Evolutionary conservation across 306 rosid species (phyloP).

Genomic region (Vachellia collinsii): DNA sequence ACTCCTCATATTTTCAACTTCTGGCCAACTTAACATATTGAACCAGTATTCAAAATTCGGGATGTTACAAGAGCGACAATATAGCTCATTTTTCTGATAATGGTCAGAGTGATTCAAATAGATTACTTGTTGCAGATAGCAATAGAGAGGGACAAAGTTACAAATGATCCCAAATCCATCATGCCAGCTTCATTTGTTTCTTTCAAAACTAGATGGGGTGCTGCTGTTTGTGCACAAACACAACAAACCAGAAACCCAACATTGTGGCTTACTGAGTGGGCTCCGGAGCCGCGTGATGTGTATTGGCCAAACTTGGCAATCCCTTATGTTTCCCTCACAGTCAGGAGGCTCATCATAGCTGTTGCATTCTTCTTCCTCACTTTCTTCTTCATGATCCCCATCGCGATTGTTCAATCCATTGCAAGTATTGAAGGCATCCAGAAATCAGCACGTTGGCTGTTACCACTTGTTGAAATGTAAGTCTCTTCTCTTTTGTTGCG

Average conservation of each 20-base stretch:
- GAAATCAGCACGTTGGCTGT: slow-evolving; percentile 72
- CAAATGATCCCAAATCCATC: slow-evolving; percentile 60
- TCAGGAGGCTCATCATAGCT: slow-evolving; percentile 76
- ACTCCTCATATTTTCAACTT: too few relatives aligned
- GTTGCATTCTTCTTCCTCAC: slow-evolving; percentile 96
- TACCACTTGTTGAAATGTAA: slow-evolving; percentile 55
- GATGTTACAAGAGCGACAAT: too few relatives aligned
- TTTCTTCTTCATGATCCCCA: slow-evolving; percentile 96
- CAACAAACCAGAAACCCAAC: slow-evolving; percentile 94
- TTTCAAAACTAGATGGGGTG: slow-evolving; percentile 90
- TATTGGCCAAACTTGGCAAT: slow-evolving; percentile 90
- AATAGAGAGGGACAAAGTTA: slow-evolving; percentile 68
- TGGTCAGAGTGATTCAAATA: neutral
- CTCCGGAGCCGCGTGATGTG: slow-evolving; percentile 92
- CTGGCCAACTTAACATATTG: too few relatives aligned
- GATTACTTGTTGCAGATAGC: slow-evolving; percentile 62
- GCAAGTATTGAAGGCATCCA: slow-evolving; percentile 84
- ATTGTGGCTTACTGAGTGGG: slow-evolving; percentile 94
- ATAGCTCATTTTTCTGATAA: neutral
- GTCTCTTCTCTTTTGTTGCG: slow-evolving; percentile 40
- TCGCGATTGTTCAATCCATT: slow-evolving; percentile 79
- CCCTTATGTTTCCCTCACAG: slow-evolving; percentile 83
- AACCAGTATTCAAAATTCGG: too few relatives aligned
- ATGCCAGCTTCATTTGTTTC: slow-evolving; percentile 97
- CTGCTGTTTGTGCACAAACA: slow-evolving; percentile 99